A percentile compares a stretch with the other conserved stretches of the same genome.
phyloP scores from a whole-genome alignment of 345 rosid genomes.

The Rubroshorea leprosula region DNA sequence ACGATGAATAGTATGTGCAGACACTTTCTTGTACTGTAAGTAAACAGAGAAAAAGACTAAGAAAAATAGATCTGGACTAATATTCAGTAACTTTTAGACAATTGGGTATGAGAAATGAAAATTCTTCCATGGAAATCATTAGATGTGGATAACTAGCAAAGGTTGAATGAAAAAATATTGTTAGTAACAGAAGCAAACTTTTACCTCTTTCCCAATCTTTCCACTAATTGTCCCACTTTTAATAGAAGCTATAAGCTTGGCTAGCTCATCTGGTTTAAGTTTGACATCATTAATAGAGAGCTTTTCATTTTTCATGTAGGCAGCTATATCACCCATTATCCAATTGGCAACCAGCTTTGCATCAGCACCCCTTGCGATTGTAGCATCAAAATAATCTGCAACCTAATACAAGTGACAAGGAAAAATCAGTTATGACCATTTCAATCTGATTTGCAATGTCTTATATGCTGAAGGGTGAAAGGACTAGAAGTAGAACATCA shows the following conservation, averaged over 20 bases:
- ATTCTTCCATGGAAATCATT: background rate
- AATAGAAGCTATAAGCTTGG: slow-evolving; percentile 81
- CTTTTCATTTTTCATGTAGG: slow-evolving; percentile 77
- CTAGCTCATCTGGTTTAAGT: slow-evolving; percentile 70
- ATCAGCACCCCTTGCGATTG: slow-evolving; percentile 71
- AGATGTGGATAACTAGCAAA: too few species aligned
- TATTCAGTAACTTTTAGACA: too few species aligned
- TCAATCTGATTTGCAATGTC: too few species aligned
- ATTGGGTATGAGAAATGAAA: background rate
- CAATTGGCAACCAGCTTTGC: slow-evolving; percentile 56
- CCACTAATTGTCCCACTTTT: slow-evolving; percentile 87
- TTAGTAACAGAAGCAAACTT: background rate
- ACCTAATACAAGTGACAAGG: slow-evolving; percentile 37
- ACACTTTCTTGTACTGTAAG: too few species aligned
- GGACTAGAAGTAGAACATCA: background rate
- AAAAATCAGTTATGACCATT: background rate
- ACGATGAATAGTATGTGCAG: too few species aligned
- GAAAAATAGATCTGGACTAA: too few species aligned
- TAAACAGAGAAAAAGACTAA: too few species aligned
- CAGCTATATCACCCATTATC: slow-evolving; percentile 94
- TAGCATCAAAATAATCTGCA: slow-evolving; percentile 77
- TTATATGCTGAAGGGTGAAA: too few species aligned
- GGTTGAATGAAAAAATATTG: too few species aligned
- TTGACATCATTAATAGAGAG: slow-evolving; percentile 66
- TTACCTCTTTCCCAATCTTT: slow-evolving; percentile 90